These are phyloP conservation scores for Mucor lusitanicus DNA, from an alignment of 371 early-diverging fungal genomes.

Conservation along the genomic window DNA sequence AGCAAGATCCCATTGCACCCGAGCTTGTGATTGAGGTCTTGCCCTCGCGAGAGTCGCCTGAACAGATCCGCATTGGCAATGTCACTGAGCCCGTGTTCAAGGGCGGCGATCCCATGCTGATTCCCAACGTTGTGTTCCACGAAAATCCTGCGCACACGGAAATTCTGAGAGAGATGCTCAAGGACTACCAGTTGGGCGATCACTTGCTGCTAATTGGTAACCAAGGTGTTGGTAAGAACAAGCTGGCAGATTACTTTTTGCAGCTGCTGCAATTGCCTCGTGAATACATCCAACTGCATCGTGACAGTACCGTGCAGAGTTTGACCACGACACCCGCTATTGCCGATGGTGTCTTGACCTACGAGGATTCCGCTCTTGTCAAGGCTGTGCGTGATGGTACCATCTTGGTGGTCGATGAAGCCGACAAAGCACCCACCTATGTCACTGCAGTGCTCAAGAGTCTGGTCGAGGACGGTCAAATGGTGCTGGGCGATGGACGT, in stretches of 20 bases:
- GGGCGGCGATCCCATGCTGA: conserved; percentile 66
- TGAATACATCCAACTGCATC: conserved; percentile 85
- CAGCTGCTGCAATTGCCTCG: conserved; percentile 74
- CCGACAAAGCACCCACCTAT: conserved; percentile 87
- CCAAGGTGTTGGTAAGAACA: conserved; percentile 90
- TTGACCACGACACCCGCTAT: conserved; percentile 80
- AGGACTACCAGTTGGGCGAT: conserved; percentile 74
- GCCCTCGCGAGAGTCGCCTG: conserved; percentile 52
- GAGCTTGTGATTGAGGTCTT: conserved; percentile 60
- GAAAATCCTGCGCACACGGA: conserved; percentile 78
- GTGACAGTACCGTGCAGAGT: conserved; percentile 84
- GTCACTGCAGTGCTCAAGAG: conserved; percentile 81
- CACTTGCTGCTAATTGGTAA: conserved; percentile 77
- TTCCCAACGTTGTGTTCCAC: conserved; percentile 74
- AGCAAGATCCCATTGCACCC: conserved; percentile 21
- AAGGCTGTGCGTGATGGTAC: conserved; percentile 69
- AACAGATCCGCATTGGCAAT: conserved; percentile 57
- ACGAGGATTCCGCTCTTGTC: conserved; percentile 81
- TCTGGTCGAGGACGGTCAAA: conserved; percentile 84
- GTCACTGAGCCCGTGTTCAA: conserved; percentile 58
- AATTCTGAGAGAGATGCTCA: conserved; percentile 71
- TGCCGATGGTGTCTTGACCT: conserved; percentile 70
- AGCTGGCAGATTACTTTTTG: conserved; percentile 77
- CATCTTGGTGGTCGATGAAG: conserved; percentile 84
- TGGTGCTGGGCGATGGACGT: conserved; percentile 83